phyloP scores from a whole-genome alignment of 192 early-diverging fungal species.

The Linnemannia hyalina region DNA sequence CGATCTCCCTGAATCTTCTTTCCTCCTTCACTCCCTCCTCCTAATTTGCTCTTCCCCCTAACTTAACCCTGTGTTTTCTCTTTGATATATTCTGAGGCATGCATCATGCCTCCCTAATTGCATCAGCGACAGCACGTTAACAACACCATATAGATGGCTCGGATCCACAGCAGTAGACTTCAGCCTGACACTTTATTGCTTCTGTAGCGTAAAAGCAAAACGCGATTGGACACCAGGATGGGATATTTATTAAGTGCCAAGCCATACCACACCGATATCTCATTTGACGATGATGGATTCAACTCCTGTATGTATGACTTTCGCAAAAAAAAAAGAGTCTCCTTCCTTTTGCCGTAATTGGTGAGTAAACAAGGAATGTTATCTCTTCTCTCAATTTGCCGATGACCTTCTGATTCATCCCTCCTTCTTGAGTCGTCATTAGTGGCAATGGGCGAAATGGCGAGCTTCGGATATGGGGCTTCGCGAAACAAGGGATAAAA shows the following conservation, averaged over 20 bases:
- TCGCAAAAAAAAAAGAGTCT: neutral
- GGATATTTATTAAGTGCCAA: too few species aligned
- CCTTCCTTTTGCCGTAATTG: neutral
- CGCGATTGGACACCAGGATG: too few species aligned
- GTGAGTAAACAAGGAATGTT: neutral
- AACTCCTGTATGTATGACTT: neutral
- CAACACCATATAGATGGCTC: neutral
- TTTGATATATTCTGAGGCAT: neutral
- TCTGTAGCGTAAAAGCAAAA: too few species aligned
- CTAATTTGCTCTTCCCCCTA: too few species aligned
- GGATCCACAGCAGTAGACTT: too few species aligned
- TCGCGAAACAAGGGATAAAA: neutral
- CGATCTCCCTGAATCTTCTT: neutral
- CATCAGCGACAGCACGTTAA: neutral
- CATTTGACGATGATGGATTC: too few species aligned
- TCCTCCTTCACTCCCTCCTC: neutral
- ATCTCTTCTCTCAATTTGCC: neutral
- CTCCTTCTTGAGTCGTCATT: neutral
- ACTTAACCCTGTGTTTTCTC: neutral
- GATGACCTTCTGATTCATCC: neutral
- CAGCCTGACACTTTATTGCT: too few species aligned
- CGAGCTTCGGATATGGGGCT: neutral
- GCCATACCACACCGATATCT: too few species aligned
- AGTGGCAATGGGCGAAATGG: neutral
- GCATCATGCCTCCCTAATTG: neutral